These are phyloP conservation scores for Zymoseptoria pseudotritici DNA, from an alignment of 2,329 filamentous ascomycete genomes.

Conservation along the genomic window DNA sequence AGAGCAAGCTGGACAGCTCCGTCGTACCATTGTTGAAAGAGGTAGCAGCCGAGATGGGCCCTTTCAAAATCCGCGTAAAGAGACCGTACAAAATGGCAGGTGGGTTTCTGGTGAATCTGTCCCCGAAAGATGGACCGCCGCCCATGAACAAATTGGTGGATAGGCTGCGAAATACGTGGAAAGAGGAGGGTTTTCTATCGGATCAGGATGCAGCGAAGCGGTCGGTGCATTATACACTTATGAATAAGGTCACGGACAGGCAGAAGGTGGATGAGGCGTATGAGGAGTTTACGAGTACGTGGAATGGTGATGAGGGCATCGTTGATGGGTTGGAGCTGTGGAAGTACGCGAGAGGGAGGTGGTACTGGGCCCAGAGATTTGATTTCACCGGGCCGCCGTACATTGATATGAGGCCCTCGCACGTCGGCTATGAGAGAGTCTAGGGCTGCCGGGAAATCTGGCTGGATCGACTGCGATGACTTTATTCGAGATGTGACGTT, in stretches of 20 bases:
- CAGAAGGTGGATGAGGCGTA: slow-evolving; percentile 32
- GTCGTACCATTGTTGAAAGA: slow-evolving; percentile 30
- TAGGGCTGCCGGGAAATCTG: neutral
- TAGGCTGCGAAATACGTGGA: slow-evolving; percentile 31
- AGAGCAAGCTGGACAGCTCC: slow-evolving; percentile 29
- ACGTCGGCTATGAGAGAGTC: neutral
- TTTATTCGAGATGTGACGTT: neutral
- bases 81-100: slow-evolving; percentile 35
- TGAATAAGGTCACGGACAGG: slow-evolving; percentile 42
- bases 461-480: neutral
- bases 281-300: slow-evolving; percentile 29
- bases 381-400: slow-evolving; percentile 20
- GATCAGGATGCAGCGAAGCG: slow-evolving; percentile 37
- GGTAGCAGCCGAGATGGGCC: slow-evolving; percentile 24
- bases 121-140: slow-evolving; percentile 24
- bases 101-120: slow-evolving; percentile 35
- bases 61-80: slow-evolving; percentile 33
- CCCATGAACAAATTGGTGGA: slow-evolving; percentile 31
- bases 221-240: slow-evolving; percentile 39
- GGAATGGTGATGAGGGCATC: slow-evolving; percentile 28
- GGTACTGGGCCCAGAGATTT: slow-evolving; percentile 34
- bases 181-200: slow-evolving; percentile 32
- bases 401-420: neutral
- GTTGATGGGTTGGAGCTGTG: slow-evolving; percentile 36
- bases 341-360: slow-evolving; percentile 36